phyloP scores from a whole-genome alignment of 441 rosid genomes.

The Erodium texanum region DNA sequence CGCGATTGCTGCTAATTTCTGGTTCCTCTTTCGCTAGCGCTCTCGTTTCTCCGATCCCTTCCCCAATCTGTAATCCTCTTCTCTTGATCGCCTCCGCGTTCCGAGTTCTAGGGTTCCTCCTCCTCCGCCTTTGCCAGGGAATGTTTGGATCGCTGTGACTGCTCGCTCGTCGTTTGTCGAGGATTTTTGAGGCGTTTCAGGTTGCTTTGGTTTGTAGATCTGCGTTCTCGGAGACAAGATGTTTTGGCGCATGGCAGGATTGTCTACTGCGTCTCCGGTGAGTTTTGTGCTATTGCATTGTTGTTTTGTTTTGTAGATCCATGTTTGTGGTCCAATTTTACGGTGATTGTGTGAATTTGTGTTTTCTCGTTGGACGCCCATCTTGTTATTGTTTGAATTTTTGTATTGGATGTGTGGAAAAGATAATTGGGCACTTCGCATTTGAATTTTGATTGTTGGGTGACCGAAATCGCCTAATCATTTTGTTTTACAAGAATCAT shows the following conservation, averaged over 20 bases:
- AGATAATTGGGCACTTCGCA: background rate
- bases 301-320: background rate
- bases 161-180: background rate
- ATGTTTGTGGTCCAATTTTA: background rate
- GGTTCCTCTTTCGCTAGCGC: background rate
- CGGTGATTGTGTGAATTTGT: constrained; percentile 1
- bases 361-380: background rate
- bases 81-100: background rate
- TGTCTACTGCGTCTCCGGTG: constrained; percentile 91
- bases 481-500: background rate
- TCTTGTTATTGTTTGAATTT: background rate
- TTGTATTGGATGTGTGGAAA: background rate
- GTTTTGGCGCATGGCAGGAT: constrained; percentile 96
- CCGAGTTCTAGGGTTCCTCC: constrained; percentile 5
- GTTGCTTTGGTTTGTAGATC: constrained; percentile 5
- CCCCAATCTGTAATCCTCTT: background rate
- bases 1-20: background rate
- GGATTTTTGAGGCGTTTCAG: background rate
- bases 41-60: background rate
- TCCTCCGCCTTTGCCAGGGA: background rate
- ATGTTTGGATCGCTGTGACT: constrained; percentile 9
- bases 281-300: constrained; percentile 21
- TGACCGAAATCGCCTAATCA: background rate
- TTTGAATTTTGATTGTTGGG: constrained; percentile 3
- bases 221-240: constrained; percentile 29